Evolutionary conservation across 164 flowering plant genomes (phyloP).

Genomic region (Stephania yunnanensis): DNA sequence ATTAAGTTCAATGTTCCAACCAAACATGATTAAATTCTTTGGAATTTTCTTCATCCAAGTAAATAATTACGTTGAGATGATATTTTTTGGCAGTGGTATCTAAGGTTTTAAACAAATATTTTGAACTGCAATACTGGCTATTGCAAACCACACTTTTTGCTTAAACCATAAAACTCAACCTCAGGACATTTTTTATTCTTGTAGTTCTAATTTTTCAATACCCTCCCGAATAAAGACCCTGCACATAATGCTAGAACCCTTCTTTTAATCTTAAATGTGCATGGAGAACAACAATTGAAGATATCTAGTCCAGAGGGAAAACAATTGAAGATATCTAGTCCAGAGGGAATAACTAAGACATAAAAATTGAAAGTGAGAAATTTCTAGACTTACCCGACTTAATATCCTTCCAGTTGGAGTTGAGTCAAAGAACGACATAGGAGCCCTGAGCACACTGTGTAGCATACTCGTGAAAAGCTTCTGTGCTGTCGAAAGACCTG

Average conservation of each 20-base stretch:
- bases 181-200: neutral
- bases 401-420: constrained; percentile 94
- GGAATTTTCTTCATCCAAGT: too few relatives aligned
- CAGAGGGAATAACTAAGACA: neutral
- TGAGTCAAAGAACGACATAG: constrained; percentile 98
- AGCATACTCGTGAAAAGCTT: constrained; percentile 76
- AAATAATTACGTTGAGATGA: too few relatives aligned
- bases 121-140: neutral
- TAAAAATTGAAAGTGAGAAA: neutral
- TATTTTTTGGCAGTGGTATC: too few relatives aligned
- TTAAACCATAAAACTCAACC: neutral
- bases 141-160: neutral
- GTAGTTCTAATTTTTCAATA: neutral
- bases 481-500: constrained; percentile 68
- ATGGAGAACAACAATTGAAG: neutral
- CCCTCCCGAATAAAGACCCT: neutral
- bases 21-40: too few relatives aligned
- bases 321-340: neutral
- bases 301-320: neutral
- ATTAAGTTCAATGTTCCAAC: too few relatives aligned
- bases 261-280: too few relatives aligned
- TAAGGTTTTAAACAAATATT: too few relatives aligned
- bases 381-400: constrained; percentile 55
- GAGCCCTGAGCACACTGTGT: constrained; percentile 65
- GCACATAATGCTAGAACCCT: neutral